phyloP scores from a whole-genome alignment of 768 basidiomycete species.

The Udeniomyces megalosporus region DNA sequence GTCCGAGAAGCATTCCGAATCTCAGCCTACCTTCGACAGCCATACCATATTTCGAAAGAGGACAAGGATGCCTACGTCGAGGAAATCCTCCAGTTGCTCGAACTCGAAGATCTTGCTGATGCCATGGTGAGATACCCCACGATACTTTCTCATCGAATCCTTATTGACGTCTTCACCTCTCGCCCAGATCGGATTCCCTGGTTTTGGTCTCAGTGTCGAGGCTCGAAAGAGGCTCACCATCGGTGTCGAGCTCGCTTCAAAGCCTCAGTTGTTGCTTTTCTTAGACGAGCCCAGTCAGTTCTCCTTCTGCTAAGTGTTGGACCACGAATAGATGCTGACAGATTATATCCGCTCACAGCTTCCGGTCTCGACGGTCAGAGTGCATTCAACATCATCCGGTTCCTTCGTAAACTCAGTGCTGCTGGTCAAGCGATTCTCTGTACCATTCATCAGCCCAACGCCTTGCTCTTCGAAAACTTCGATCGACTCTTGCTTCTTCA shows the following conservation, averaged over 20 bases:
- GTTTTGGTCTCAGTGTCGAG: conserved; percentile 44
- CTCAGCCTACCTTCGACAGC: conserved; percentile 66
- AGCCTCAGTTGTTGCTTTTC: conserved; percentile 67
- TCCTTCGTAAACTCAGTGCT: conserved; percentile 18
- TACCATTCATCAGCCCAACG: conserved; percentile 52
- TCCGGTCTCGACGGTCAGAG: conserved; percentile 53
- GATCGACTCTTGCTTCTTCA: conserved; percentile 61
- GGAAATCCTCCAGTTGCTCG: conserved; percentile 31
- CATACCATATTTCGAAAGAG: conserved; percentile 40
- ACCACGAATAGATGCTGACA: no score
- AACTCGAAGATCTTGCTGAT: conserved; percentile 53
- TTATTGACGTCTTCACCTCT: no score
- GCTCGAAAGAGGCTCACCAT: conserved; percentile 67
- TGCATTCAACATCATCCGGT: conserved; percentile 62
- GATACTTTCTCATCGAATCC: no score
- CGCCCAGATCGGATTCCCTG: conserved; percentile 47
- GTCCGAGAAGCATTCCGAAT: conserved; percentile 67
- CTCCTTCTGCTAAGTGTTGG: no score
- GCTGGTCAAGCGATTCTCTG: conserved; percentile 15
- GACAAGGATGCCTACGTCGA: conserved; percentile 61
- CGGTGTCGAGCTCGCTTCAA: conserved; percentile 72
- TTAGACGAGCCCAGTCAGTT: conserved; percentile 38
- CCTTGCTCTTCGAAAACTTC: conserved; percentile 67
- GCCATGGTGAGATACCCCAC: conserved; percentile 51
- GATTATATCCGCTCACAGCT: no score